Evolutionary conservation across 2,329 filamentous ascomycete species (phyloP), one percentile per base, ranked within the genome.

Genomic region (Lachnellula hyalina): DNA sequence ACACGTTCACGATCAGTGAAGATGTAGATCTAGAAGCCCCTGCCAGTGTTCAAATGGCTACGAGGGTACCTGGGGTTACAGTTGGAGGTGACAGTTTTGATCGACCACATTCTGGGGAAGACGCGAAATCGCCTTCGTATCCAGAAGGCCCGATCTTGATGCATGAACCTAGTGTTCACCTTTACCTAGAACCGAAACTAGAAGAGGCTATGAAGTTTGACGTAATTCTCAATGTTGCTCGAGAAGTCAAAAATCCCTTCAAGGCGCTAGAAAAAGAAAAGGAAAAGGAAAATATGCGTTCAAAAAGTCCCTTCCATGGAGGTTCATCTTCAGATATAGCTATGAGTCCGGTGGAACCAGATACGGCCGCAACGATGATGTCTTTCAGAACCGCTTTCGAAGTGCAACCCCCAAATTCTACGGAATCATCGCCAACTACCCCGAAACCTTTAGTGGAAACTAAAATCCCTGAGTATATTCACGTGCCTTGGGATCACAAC

Each of bases 401-500:
- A 60, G 81, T 77, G 54, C 77, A 76, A 49, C 72, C 72, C 45
- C 54, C 58, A 21, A 58, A 58, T 21, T 63, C 66, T 17, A 61
- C 63, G 5, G 66, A 64, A 54, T 66, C 67, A 28, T 68, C 67
- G 28, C 81, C 82, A 5, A 83, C 81, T 1, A 82, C 80, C 0
- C 81, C 83, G 3, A 84, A 80, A 67, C 77, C 81, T 12, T 72
- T 71, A 41, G 57, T 69, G 5, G 68, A 69, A 2, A 70, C 70
- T 38, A 79, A 75, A 49, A 73, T 81, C 46, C 89, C 89, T 0
- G 89, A 95, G 69, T 95, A 95, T 65, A 89, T 94, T 15, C 89
- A 95, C 68, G 86, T 94, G 65, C 86, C 84, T 1, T 94, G 89
- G 89, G 89, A 94, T 58, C 89, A 94, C 73, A 92, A 93, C 71